Percentiles rank a stretch among this genome's conserved stretches.
These are phyloP conservation scores for Geotrichum histeridarum DNA, from an alignment of 1,139 yeast genomes.

Conservation along the genomic window DNA sequence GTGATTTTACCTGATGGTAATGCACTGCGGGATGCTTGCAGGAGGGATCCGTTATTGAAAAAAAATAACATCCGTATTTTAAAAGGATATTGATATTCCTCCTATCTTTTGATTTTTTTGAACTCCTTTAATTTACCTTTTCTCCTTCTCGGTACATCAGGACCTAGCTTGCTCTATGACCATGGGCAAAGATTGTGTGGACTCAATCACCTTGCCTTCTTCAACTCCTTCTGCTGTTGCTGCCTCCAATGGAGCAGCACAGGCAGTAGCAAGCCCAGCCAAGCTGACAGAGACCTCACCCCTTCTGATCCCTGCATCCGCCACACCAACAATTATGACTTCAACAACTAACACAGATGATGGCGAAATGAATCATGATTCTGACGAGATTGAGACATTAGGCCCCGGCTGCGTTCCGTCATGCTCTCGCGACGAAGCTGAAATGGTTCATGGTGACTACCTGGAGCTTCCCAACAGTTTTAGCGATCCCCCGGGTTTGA, in stretches of 20 bases:
- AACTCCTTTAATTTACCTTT: background rate
- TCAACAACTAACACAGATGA: background rate
- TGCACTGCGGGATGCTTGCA: no score
- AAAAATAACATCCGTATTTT: no score
- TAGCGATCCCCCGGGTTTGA: background rate
- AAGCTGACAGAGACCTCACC: background rate
- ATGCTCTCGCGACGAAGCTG: no score
- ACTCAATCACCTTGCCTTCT: background rate
- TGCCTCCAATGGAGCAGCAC: background rate
- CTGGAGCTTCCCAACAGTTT: no score
- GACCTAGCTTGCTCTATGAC: background rate
- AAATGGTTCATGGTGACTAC: no score
- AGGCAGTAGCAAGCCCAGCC: background rate
- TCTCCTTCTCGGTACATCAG: no score
- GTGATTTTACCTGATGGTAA: no score
- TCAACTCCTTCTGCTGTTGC: background rate
- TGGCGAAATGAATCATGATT: background rate
- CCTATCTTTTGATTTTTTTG: background rate
- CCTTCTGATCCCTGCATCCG: background rate
- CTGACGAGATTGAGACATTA: background rate
- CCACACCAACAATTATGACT: background rate
- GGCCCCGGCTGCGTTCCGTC: background rate
- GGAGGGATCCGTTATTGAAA: no score
- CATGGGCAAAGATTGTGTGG: no score
- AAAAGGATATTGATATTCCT: background rate